Base-by-base conservation (phyloP, 176 grass and related monocot species). In the Poa pratensis region DNA sequence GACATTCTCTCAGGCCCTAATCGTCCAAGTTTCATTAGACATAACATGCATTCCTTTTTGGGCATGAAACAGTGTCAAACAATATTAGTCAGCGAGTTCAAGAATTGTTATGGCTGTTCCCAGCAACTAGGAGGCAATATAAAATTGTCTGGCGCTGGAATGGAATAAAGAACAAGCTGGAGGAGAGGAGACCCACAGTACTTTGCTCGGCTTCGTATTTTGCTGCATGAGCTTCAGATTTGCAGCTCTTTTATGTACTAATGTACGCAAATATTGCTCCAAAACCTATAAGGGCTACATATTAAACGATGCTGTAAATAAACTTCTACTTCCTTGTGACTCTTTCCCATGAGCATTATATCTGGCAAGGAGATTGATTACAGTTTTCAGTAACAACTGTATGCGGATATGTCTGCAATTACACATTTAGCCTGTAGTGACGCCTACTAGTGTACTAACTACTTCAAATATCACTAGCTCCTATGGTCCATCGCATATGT, bases 231-330 rank as follows among this genome's bases (percentile, higher is more conserved):
- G 27, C 52, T 32, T 20, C 51, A 45, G 58, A 28, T 11, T 69
- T 32, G 18, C 37, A 42, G 6, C 54, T 55, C 5, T 54, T 85
- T 37, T 15, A 51, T 42, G 17, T 55, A 15, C 40, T 70, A 43
- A 43, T 22, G 8, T 67, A 84, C 7, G 24, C 45, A 42, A 17
- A 20, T 69, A 45, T 67, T 76, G 40, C 26, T 55, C 6, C 37
- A 37, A 75, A 35, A 35, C 59, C 14, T 43, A 17, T 18, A 69
- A 22, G 23, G 23, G 13, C 11, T 78, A 40, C 16, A 3, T 68
- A 52, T 76, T 40, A 50, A 68, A 82, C 67, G 48, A 54, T 55
- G 30, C 26, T 57, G 19, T 87, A 54, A 43, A 46, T 65, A 81
- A 75, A 64, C 10, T 22, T 69, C 8, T 39, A 69, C n/a, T 19